phyloP scores from a whole-genome alignment of 768 basidiomycete genomes.

The Holtermannia corniformis region DNA sequence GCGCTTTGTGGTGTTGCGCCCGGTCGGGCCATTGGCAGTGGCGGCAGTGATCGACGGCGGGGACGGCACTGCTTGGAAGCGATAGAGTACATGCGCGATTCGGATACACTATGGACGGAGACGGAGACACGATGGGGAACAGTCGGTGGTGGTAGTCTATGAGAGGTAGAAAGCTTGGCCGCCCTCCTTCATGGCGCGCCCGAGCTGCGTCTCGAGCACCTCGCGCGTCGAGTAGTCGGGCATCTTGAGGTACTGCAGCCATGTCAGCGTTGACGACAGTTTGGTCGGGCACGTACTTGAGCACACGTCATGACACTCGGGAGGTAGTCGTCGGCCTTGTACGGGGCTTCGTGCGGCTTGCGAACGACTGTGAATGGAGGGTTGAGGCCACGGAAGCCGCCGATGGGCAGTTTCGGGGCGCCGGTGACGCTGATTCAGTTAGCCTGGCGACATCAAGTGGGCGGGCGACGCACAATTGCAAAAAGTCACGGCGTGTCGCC shows the following conservation, averaged over 20 bases:
- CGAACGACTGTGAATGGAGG: slow-evolving; percentile 92
- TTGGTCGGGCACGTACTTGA: slow-evolving; percentile 23
- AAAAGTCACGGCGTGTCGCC: slow-evolving; percentile 66
- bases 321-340: slow-evolving; percentile 85
- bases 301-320: slow-evolving; percentile 98
- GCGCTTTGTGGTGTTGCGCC: too few relatives aligned
- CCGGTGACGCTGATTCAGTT: slow-evolving; percentile 74
- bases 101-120: too few relatives aligned
- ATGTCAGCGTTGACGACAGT: not conserved
- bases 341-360: slow-evolving; percentile 85
- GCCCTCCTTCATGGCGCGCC: slow-evolving; percentile 81
- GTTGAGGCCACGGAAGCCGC: slow-evolving; percentile 90
- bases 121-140: too few relatives aligned
- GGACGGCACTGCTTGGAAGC: too few relatives aligned
- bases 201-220: slow-evolving; percentile 73
- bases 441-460: too few relatives aligned
- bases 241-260: slow-evolving; percentile 57
- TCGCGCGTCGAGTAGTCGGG: slow-evolving; percentile 87
- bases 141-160: too few relatives aligned
- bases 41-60: too few relatives aligned
- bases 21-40: too few relatives aligned
- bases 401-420: slow-evolving; percentile 90
- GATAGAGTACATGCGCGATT: too few relatives aligned
- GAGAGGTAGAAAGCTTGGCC: slow-evolving; percentile 96
- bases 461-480: slow-evolving; percentile 70